Evolutionary conservation across 208 protist genomes (phyloP).

Genomic region (Wallacemonas rigidus): DNA sequence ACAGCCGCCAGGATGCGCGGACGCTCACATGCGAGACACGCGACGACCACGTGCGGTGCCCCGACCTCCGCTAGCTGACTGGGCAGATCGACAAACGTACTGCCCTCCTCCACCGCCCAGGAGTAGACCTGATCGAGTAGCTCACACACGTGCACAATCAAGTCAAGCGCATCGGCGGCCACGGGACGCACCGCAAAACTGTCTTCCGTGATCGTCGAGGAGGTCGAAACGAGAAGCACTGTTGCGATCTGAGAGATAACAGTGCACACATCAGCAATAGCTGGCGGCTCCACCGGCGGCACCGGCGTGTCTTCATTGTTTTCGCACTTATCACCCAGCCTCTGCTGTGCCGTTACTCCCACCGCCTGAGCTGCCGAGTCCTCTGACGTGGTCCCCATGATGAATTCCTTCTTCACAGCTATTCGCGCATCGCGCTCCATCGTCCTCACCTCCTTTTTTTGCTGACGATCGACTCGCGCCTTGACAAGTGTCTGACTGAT

Average conservation of each 20-base stretch:
- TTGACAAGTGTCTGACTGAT: no score
- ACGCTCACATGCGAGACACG: conserved; percentile 41
- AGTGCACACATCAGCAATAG: not conserved
- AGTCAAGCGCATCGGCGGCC: conserved; percentile 31
- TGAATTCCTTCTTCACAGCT: conserved; percentile 28
- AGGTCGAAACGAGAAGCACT: not conserved
- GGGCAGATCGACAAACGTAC: conserved; percentile 44
- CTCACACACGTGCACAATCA: conserved; percentile 41
- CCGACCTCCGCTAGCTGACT: conserved; percentile 60
- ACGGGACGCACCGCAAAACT: conserved; percentile 10
- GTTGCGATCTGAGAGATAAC: not conserved
- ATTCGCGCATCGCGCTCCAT: conserved; percentile 3
- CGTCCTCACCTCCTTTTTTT: not conserved
- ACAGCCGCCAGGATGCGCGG: conserved; percentile 50
- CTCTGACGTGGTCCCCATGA: conserved; percentile 42
- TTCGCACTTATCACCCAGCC: no score
- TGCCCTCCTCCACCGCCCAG: conserved; percentile 74
- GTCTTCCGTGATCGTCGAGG: not conserved
- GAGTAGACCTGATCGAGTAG: conserved; percentile 62
- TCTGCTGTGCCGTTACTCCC: no score
- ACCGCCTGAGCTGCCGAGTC: no score
- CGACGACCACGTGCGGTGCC: conserved; percentile 51
- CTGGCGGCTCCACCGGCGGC: not conserved
- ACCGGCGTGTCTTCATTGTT: not conserved
- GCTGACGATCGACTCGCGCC: no score